phyloP scores from a whole-genome alignment of 2,329 filamentous ascomycete species.

The Sphaerulina populicola region DNA sequence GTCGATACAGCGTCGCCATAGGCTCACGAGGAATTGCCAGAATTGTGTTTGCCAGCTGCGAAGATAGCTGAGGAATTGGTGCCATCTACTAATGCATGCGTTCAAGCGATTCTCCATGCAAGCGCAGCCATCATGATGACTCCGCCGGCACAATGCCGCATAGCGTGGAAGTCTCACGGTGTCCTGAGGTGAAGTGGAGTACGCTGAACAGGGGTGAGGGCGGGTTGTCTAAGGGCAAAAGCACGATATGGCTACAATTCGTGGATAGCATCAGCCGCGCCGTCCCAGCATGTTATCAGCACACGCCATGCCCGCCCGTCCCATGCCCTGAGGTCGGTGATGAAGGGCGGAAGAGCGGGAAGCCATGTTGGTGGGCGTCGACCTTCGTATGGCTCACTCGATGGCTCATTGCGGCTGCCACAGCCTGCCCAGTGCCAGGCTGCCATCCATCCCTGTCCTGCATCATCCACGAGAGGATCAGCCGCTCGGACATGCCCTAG shows the following conservation, averaged over 20 bases:
- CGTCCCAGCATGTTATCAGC: not conserved
- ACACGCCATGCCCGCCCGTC: not conserved
- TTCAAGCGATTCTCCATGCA: not conserved
- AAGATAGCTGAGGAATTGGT: not conserved
- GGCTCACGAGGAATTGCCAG: conserved; percentile 2
- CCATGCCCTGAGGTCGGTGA: too few species aligned
- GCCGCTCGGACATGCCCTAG: not conserved
- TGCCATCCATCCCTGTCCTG: not conserved
- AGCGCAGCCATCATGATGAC: conserved; percentile 4
- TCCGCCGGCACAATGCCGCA: conserved; percentile 8
- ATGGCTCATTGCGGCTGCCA: too few species aligned
- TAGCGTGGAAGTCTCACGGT: not conserved
- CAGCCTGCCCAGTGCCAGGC: too few species aligned
- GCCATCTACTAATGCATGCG: conserved; percentile 10
- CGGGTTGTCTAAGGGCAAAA: not conserved
- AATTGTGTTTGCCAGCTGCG: not conserved
- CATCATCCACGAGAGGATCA: not conserved
- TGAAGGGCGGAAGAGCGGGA: not conserved
- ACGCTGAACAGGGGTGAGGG: not conserved
- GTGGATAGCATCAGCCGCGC: not conserved
- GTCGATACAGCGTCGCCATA: conserved; percentile 4
- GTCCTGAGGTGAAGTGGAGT: not conserved
- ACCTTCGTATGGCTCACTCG: not conserved
- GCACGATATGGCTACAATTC: not conserved
- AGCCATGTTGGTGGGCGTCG: conserved; percentile 1